These are phyloP conservation scores for Sistotremastrum niveocremeum DNA, from an alignment of 768 basidiomycete species.

Conservation along the genomic window DNA sequence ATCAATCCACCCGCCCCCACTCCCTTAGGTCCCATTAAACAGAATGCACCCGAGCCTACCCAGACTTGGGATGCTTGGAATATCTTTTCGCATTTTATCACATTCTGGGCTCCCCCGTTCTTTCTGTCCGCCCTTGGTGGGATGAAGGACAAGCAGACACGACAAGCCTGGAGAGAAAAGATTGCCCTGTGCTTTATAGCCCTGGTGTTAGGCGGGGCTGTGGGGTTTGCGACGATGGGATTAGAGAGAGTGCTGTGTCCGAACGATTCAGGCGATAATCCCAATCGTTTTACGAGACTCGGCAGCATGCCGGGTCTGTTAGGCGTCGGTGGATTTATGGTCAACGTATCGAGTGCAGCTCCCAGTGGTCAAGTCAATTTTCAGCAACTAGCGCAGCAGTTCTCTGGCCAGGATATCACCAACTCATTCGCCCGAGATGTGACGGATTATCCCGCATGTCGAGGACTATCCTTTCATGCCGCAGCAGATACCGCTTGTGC, in stretches of 20 bases:
- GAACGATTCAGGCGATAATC: constrained; percentile 27
- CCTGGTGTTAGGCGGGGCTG: constrained; percentile 52
- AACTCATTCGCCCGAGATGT: constrained; percentile 61
- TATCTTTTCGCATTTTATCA: constrained; percentile 62
- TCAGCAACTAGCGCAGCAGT: constrained; percentile 33
- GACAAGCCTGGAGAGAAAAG: constrained; percentile 98
- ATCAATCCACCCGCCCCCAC: constrained; percentile 61
- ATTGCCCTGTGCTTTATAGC: constrained; percentile 86
- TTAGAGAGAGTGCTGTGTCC: constrained; percentile 90
- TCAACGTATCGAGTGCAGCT: constrained; percentile 49
- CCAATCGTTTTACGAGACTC: constrained; percentile 30
- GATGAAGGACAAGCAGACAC: constrained; percentile 59
- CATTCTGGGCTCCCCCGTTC: constrained; percentile 84
- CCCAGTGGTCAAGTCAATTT: constrained; percentile 43
- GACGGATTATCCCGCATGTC: constrained; percentile 53
- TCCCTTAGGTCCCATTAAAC: constrained; percentile 24
- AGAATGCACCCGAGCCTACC: constrained; percentile 18
- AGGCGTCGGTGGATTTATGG: constrained; percentile 62
- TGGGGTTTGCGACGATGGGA: constrained; percentile 92
- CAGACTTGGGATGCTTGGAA: constrained; percentile 53
- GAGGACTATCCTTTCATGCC: constrained; percentile 43
- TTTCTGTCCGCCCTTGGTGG: constrained; percentile 64
- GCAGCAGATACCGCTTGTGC: constrained; percentile 70
- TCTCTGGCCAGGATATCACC: constrained; percentile 85
- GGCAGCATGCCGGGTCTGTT: constrained; percentile 50